Base-by-base conservation (phyloP, 2,329 filamentous ascomycete genomes). In the Botryotinia convoluta region DNA sequence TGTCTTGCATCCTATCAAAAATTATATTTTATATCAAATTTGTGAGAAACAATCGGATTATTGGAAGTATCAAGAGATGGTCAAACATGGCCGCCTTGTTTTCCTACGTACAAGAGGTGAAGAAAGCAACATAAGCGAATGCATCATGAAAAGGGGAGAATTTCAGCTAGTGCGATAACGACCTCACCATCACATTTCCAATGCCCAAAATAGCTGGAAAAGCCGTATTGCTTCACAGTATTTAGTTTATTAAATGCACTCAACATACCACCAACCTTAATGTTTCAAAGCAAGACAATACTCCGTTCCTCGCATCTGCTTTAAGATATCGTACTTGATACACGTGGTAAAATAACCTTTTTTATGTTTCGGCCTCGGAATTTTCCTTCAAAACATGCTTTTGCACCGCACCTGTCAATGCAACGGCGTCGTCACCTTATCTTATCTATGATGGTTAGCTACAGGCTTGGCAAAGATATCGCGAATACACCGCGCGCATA, bases 111-210 rank as follows among this genome's bases (percentile, higher is more conserved):
- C 5, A 54, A 26, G 26, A n/a, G 12, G 35, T 29, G 45, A 54
- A 29, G 45, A 29, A 37, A 54, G 16, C 10, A 32, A 32, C 20
- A 14, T 32, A 57, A 54, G 48, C 64, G 64, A 68, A 42, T 39
- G 7, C 42, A 14, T 57, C 26, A 68, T 57, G 16, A 54, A 68
- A 68, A 57, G 64, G 64, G 48, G 64, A 54, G 45, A n/a, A 54
- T 7, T 4, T 63, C 16, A 44, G 39, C 39, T 18, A 44, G 26
- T 44, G 37, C 14, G 7, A 63, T 44, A n/a, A 20, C 26, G 8
- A 44, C n/a, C 14, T 29, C 16, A n/a, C 26, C 4, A 44, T 44
- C 26, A 39, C 18, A 63, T 44, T n/a, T 37, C 12, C 5, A 37
- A 26, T 18, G 35, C 44, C 7, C 32, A 4, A 65, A 22, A 37